Evolutionary conservation across 176 grass and related monocot species (phyloP).

Genomic region (Ensete glaucum): DNA sequence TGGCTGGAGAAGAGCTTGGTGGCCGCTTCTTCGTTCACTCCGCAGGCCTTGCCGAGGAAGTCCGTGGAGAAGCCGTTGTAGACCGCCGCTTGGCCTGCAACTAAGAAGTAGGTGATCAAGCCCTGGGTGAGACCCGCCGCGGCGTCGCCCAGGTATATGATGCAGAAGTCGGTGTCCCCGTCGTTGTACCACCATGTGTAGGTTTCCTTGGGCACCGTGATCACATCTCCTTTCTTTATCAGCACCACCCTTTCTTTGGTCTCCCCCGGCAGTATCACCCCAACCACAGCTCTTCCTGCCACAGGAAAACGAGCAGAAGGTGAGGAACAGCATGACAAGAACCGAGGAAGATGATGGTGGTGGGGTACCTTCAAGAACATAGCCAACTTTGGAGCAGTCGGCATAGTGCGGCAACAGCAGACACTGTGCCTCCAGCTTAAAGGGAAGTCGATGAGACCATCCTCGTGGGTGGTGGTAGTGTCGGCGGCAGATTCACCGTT

Average conservation of each 20-base stretch:
- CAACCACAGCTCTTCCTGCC: background rate
- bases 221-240: background rate
- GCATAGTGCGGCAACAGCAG: background rate
- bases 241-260: background rate
- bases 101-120: background rate
- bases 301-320: background rate
- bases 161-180: background rate
- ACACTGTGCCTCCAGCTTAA: background rate
- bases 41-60: background rate
- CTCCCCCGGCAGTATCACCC: background rate
- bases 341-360: too few relatives aligned
- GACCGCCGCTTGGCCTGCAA: background rate
- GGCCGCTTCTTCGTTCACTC: background rate
- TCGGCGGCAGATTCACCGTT: background rate
- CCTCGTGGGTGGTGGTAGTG: background rate
- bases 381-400: background rate
- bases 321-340: too few relatives aligned
- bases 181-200: background rate
- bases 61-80: background rate
- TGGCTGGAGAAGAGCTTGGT: background rate
- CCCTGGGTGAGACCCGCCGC: background rate
- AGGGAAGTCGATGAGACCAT: background rate
- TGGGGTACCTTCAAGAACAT: background rate
- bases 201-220: background rate
- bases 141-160: background rate